Percentiles rank a stretch among this genome's conserved stretches.
Conservation (phyloP, 140 eudicot genomes). For the Cichorium intybus region DNA sequence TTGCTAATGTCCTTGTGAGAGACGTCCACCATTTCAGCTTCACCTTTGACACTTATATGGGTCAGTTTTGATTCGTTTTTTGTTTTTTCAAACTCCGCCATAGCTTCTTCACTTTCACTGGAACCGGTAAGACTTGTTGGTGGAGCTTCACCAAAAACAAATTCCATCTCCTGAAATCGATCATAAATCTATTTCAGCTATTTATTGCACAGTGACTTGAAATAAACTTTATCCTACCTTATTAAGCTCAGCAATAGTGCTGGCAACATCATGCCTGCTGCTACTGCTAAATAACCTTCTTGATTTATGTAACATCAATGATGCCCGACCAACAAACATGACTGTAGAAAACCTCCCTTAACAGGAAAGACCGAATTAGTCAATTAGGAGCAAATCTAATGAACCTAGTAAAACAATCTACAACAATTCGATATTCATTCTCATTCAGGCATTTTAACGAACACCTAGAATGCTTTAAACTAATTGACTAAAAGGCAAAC, state of each 20-base stretch:
- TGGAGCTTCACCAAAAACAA: constrained; percentile 84
- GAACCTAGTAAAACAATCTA: constrained; percentile 9
- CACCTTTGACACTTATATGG: constrained; percentile 65
- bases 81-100: not conserved
- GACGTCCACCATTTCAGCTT: constrained; percentile 94
- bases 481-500: not conserved
- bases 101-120: constrained; percentile 33
- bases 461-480: constrained; percentile 24
- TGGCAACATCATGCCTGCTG: constrained; percentile 43
- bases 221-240: constrained; percentile 38
- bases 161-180: constrained; percentile 75
- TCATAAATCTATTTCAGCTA: not conserved
- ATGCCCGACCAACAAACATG: constrained; percentile 57
- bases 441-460: constrained; percentile 31
- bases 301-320: constrained; percentile 26
- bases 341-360: constrained; percentile 8
- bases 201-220: not conserved
- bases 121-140: constrained; percentile 61
- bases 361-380: not conserved
- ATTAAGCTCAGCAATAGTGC: constrained; percentile 62
- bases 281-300: constrained; percentile 45
- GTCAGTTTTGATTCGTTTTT: constrained; percentile 40
- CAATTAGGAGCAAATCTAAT: constrained; percentile 13
- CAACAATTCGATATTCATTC: not conserved
- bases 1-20: constrained; percentile 68